Conservation (phyloP, 495 filamentous ascomycete genomes). For the Aspergillus egyptiacus region DNA sequence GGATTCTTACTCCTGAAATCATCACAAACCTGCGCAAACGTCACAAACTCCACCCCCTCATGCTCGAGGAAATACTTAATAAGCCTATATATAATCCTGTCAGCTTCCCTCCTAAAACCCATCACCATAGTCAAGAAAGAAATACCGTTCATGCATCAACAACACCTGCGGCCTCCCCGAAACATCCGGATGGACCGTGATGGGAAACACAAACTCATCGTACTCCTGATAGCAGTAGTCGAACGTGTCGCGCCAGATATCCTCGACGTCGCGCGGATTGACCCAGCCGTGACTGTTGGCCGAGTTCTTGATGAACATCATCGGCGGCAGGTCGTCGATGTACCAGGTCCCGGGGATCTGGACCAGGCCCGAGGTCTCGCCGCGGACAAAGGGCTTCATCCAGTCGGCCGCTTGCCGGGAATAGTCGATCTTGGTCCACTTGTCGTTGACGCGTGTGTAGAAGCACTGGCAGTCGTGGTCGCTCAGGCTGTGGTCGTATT, state of each 20-base stretch:
- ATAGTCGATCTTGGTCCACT: conserved; percentile 59
- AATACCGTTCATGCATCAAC: conserved; percentile 55
- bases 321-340: conserved; percentile 56
- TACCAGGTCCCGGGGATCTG: conserved; percentile 66
- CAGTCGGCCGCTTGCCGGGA: conserved; percentile 53
- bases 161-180: conserved; percentile 61
- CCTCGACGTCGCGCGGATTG: conserved; percentile 52
- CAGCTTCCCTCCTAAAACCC: no score
- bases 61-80: conserved; percentile 70
- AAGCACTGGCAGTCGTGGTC: conserved; percentile 65
- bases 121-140: no score
- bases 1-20: conserved; percentile 65
- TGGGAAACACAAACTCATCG: conserved; percentile 64
- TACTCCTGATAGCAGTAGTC: conserved; percentile 67
- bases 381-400: conserved; percentile 58
- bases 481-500: conserved; percentile 64
- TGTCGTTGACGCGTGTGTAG: conserved; percentile 53
- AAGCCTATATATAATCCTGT: conserved; percentile 29
- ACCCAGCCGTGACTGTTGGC: conserved; percentile 58
- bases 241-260: conserved; percentile 59
- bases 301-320: conserved; percentile 60
- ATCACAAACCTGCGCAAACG: conserved; percentile 62
- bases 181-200: conserved; percentile 67
- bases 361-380: conserved; percentile 50
- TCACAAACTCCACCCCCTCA: conserved; percentile 70